phyloP scores from a whole-genome alignment of 2,329 filamentous ascomycete species.

The Trichoderma arundinaceum region DNA sequence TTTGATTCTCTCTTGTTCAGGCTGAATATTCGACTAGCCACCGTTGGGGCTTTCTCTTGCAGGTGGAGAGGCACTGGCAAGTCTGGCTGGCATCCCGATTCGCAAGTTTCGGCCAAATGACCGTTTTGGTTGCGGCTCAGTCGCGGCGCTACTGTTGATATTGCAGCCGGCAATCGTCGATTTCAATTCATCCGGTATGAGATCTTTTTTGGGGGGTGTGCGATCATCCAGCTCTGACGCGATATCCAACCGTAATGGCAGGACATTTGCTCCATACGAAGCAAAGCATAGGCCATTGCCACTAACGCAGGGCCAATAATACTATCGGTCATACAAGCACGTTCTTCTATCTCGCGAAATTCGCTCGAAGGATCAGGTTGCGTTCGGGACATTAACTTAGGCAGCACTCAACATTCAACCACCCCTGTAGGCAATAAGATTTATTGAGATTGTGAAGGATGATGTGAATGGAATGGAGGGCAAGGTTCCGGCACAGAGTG shows the following conservation, averaged over 20 bases:
- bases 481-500: neutral
- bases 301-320: neutral
- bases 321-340: neutral
- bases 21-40: slow-evolving; percentile 9
- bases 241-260: neutral
- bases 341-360: neutral
- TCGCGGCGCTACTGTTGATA: slow-evolving; percentile 5
- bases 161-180: slow-evolving; percentile 26
- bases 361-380: too few species aligned
- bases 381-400: too few species aligned
- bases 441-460: too few species aligned
- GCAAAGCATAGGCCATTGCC: neutral
- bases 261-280: neutral
- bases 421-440: too few species aligned
- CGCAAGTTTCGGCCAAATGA: slow-evolving; percentile 22
- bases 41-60: neutral
- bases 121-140: slow-evolving; percentile 15
- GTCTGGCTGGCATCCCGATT: neutral
- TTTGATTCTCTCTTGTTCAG: slow-evolving; percentile 8
- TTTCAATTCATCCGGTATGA: slow-evolving; percentile 25
- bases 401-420: too few species aligned
- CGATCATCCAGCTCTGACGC: slow-evolving; percentile 21
- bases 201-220: slow-evolving; percentile 13
- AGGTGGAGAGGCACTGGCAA: slow-evolving; percentile 2
- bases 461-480: neutral